A percentile compares a stretch with the other conserved stretches of the same genome.
Evolutionary conservation across 306 rosid species (phyloP).

Genomic region (Quercus bicolor): DNA sequence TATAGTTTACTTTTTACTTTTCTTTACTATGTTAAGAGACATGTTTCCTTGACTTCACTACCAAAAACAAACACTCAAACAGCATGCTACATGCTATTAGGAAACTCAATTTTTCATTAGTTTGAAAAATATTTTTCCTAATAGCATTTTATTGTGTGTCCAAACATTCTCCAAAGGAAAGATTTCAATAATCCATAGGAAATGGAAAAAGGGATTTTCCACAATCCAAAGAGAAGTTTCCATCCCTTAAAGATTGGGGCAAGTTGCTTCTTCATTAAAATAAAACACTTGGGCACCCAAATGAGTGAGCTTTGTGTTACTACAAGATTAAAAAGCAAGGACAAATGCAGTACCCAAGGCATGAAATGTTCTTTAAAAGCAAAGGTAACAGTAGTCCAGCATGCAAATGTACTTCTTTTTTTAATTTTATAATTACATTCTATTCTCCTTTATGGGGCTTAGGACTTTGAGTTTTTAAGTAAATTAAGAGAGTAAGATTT

Average conservation of each 20-base stretch:
- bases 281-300: background rate
- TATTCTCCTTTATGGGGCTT: conserved; percentile 50
- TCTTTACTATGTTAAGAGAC: too few relatives aligned
- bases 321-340: conserved; percentile 32
- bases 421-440: conserved; percentile 5
- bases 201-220: background rate
- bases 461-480: conserved; percentile 42
- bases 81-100: too few relatives aligned
- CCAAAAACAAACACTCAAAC: too few relatives aligned
- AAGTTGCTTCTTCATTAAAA: background rate
- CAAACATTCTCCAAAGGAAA: background rate
- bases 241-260: background rate
- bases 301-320: conserved; percentile 36
- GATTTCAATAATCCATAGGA: background rate
- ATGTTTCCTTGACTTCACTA: too few relatives aligned
- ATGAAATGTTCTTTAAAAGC: conserved; percentile 49
- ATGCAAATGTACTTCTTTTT: conserved; percentile 39
- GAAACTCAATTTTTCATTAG: background rate
- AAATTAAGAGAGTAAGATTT: conserved; percentile 45
- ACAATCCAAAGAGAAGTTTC: background rate
- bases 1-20: too few relatives aligned
- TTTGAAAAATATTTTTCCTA: background rate
- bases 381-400: conserved; percentile 56
- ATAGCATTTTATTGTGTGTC: background rate
- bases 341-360: conserved; percentile 41